Percentiles rank a stretch among this genome's conserved stretches.
Evolutionary conservation across 140 eudicot genomes (phyloP).

Genomic region (Ambrosia hybrid): DNA sequence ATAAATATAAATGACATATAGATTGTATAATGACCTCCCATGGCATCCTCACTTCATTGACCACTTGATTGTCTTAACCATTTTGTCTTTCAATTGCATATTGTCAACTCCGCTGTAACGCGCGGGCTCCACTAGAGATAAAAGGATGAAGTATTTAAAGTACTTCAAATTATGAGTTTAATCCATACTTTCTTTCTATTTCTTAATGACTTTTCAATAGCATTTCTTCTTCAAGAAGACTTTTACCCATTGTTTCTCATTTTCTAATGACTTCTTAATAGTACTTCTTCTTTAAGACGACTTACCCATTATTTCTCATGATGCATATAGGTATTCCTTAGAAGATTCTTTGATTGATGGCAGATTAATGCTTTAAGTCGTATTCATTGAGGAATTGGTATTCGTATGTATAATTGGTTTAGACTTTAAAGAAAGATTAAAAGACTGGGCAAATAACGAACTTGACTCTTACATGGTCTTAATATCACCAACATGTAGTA

Average conservation of each 20-base stretch:
- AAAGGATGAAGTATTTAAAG: no score
- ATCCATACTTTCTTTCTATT: not conserved
- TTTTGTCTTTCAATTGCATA: no score
- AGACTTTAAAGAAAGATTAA: not conserved
- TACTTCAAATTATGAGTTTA: no score
- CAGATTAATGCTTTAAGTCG: not conserved
- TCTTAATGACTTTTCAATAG: not conserved
- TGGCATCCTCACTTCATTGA: no score
- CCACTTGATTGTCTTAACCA: no score
- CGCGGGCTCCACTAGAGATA: no score
- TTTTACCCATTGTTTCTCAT: not conserved
- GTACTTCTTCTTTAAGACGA: not conserved
- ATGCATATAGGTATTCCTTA: not conserved
- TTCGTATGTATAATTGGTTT: not conserved
- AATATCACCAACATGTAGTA: not conserved
- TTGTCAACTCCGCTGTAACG: no score
- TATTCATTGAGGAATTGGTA: not conserved
- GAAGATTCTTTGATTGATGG: not conserved
- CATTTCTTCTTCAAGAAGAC: not conserved
- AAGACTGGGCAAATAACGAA: not conserved
- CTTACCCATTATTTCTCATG: not conserved
- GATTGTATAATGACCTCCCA: no score
- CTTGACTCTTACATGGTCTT: constrained; percentile 8
- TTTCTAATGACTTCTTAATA: no score
- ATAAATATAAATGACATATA: no score